Evolutionary conservation across 345 rosid species (phyloP), one percentile per base, ranked within the genome.

Genomic region (Firmiana major): DNA sequence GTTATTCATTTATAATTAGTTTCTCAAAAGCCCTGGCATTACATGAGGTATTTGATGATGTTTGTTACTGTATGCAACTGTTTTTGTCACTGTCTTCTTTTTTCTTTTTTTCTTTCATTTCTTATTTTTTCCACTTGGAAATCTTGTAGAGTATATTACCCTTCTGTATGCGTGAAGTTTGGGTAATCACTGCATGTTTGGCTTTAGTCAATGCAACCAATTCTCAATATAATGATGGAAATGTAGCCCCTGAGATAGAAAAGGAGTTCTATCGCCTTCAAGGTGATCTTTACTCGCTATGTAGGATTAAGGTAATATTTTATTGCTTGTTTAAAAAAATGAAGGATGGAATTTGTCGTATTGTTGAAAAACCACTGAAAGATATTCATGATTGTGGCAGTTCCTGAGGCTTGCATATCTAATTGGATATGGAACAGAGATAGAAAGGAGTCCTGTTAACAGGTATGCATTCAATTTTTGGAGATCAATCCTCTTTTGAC

Each of bases 351-450:
- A 28, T 26, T 40, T 40, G 13, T 79, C 46, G 22, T 15, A 9
- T 42, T 53, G 34, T 63, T 72, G n/a, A 53, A 73, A 13, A 21
- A 75, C 70, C 38, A 64, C 59, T 80, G 77, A 84, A 79, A 45
- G 83, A 58, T 43, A 53, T 59, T 77, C 75, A 28, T 83, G 64
- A 24, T 78, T 80, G 34, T 89, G 86, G 84, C 94, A 96, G 99
- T 96, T 93, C 87, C 87, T 91, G 94, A 90, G 99, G 87, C 94
- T 96, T 72, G 97, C 97, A 36, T 96, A 91, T 87, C 84, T 96
- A 78, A 84, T 92, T 81, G 99, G 99, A 78, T 90, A 90, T 83
- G 99, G 97, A 83, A 78, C 87, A 75, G 89, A 91, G 83, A 86
- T 96, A 69, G 97, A 93, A 89, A 92, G 89, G 87, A 93, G 99